phyloP scores from a whole-genome alignment of 2,329 filamentous ascomycete genomes.

The Cyanodermella asteris region DNA sequence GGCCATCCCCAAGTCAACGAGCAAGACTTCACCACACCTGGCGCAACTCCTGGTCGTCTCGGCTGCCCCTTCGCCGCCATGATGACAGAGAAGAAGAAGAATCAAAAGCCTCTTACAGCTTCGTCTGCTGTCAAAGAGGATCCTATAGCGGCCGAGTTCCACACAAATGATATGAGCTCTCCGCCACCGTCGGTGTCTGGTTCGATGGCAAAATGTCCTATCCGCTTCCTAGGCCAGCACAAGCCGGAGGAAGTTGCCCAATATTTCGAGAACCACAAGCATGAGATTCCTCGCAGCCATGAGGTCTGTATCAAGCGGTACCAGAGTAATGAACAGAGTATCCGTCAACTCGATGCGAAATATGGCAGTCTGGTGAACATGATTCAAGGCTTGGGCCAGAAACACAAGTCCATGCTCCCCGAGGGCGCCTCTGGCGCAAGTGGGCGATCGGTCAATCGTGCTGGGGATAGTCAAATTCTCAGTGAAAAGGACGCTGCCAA shows the following conservation, averaged over 20 bases:
- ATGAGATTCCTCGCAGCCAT: slow-evolving; percentile 82
- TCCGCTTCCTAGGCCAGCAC: slow-evolving; percentile 78
- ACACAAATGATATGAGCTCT: slow-evolving; percentile 22
- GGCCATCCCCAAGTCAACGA: slow-evolving; percentile 2
- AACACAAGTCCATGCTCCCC: slow-evolving; percentile 73
- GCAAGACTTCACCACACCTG: slow-evolving; percentile 1
- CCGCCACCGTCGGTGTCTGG: slow-evolving; percentile 25
- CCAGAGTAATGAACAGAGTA: slow-evolving; percentile 65
- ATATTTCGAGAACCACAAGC: slow-evolving; percentile 89
- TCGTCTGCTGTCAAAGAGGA: slow-evolving; percentile 31
- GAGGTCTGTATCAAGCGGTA: slow-evolving; percentile 81
- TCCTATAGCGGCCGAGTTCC: slow-evolving; percentile 27
- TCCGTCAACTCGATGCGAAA: slow-evolving; percentile 77
- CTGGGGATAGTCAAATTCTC: slow-evolving; percentile 17
- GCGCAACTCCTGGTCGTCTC: background rate
- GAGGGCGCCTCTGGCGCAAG: slow-evolving; percentile 26
- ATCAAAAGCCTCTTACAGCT: slow-evolving; percentile 17
- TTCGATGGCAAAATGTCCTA: slow-evolving; percentile 55
- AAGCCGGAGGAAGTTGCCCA: slow-evolving; percentile 80
- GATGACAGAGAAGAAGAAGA: slow-evolving; percentile 12
- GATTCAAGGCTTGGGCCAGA: slow-evolving; percentile 73
- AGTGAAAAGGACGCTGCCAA: slow-evolving; percentile 45
- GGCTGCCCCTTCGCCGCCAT: slow-evolving; percentile 10
- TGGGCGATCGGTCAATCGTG: slow-evolving; percentile 10
- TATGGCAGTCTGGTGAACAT: slow-evolving; percentile 83